Percentiles rank a stretch among this genome's conserved stretches.
Conservation (phyloP, 306 rosid species). For the Oxytropis ochrocephala region DNA sequence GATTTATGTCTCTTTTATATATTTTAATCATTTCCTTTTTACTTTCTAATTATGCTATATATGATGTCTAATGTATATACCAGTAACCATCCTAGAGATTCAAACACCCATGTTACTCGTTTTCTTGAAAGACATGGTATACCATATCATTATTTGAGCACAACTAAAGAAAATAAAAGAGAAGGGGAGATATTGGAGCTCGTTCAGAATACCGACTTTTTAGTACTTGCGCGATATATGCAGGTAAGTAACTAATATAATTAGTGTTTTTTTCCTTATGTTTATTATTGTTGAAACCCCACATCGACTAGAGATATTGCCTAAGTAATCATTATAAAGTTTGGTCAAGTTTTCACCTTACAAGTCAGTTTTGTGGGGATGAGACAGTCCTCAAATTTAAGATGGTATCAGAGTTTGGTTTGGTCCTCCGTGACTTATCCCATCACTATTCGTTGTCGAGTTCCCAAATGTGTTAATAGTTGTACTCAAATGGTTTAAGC, state of each 20-base stretch:
- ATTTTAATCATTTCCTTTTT: not conserved
- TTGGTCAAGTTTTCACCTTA: too few relatives aligned
- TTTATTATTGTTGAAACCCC: not conserved
- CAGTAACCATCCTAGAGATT: slow-evolving; percentile 84
- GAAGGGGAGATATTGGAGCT: slow-evolving; percentile 81
- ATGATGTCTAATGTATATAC: not conserved
- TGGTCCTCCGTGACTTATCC: too few relatives aligned
- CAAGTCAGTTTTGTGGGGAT: too few relatives aligned
- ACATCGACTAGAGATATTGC: too few relatives aligned
- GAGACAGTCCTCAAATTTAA: too few relatives aligned
- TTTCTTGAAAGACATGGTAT: slow-evolving; percentile 84
- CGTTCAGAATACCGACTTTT: slow-evolving; percentile 81
- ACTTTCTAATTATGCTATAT: slow-evolving; percentile 2
- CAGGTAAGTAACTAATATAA: slow-evolving; percentile 47
- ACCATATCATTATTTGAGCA: slow-evolving; percentile 65
- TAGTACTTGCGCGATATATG: slow-evolving; percentile 97
- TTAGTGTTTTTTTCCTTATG: slow-evolving; percentile 5
- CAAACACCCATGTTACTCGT: slow-evolving; percentile 82
- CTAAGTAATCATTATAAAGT: too few relatives aligned
- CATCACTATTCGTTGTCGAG: too few relatives aligned
- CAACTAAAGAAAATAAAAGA: slow-evolving; percentile 54
- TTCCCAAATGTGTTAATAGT: too few relatives aligned
- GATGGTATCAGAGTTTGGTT: too few relatives aligned
- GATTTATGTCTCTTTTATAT: not conserved
- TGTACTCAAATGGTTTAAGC: too few relatives aligned